These are phyloP conservation scores for Mortierella sp. DNA, from an alignment of 371 early-diverging fungal species.

Conservation along the genomic window DNA sequence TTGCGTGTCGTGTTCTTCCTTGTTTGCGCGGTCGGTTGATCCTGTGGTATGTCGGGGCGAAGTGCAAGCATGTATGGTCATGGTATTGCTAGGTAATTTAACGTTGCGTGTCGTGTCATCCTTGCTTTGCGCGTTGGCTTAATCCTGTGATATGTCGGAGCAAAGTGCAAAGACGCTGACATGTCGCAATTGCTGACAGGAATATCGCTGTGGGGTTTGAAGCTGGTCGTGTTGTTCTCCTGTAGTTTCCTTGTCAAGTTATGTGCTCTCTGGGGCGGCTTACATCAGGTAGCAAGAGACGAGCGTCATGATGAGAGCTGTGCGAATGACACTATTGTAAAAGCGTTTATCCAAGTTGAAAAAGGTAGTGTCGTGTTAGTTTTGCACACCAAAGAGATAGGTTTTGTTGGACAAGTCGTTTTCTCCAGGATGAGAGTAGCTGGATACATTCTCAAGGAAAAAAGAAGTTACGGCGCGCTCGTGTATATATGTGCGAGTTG, in stretches of 20 bases:
- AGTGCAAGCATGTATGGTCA: neutral
- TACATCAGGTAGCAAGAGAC: conserved; percentile 75
- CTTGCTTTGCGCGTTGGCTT: too few relatives aligned
- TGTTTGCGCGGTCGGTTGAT: neutral
- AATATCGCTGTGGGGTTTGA: neutral
- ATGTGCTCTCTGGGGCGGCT: conserved; percentile 28
- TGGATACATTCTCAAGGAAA: neutral
- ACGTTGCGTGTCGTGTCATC: too few relatives aligned
- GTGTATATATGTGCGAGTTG: neutral
- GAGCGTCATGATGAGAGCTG: conserved; percentile 78
- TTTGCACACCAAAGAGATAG: neutral
- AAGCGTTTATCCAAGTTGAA: neutral
- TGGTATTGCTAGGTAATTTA: too few relatives aligned
- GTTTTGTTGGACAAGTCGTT: neutral
- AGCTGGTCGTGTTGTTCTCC: neutral
- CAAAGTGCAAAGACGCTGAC: neutral
- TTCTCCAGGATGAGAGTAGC: neutral
- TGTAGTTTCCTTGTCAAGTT: neutral
- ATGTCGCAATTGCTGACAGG: neutral
- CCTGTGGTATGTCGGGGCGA: neutral
- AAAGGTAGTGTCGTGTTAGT: conserved; percentile 13
- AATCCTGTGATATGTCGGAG: neutral
- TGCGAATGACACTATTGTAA: conserved; percentile 69
- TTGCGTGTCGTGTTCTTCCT: too few relatives aligned
- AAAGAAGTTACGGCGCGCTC: neutral